Conservation (phyloP, 2,329 filamentous ascomycete species). For the Fusarium aywerte region DNA sequence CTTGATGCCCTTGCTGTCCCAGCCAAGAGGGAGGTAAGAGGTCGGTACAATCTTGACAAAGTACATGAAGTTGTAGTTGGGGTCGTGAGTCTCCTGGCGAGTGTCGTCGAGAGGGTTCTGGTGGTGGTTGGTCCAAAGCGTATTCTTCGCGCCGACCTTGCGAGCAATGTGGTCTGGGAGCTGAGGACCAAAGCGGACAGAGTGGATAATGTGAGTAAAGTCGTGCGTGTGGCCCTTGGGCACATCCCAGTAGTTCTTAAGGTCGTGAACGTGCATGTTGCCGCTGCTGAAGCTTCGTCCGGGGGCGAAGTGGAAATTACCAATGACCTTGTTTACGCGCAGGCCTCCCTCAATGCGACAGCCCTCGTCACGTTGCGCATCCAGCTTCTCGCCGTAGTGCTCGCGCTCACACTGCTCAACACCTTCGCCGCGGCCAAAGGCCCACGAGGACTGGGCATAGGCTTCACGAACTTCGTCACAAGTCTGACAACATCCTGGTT, state of each 20-base stretch:
- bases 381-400: conserved; percentile 89
- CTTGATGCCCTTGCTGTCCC: conserved; percentile 69
- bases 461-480: conserved; percentile 97
- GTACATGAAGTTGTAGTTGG: conserved; percentile 97
- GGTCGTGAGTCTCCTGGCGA: conserved; percentile 79
- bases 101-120: conserved; percentile 89
- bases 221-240: conserved; percentile 78
- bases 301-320: conserved; percentile 98
- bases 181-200: conserved; percentile 91
- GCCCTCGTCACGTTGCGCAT: conserved; percentile 88
- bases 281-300: conserved; percentile 96
- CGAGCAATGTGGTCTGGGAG: conserved; percentile 76
- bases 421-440: conserved; percentile 89
- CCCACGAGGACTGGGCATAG: conserved; percentile 90
- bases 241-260: conserved; percentile 91
- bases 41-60: conserved; percentile 99
- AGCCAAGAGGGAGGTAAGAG: conserved; percentile 91
- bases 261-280: conserved; percentile 96
- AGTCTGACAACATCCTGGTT: conserved; percentile 94
- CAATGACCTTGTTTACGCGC: conserved; percentile 97
- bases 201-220: conserved; percentile 89
- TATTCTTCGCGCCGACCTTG: conserved; percentile 64
- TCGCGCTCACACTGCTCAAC: conserved; percentile 97
- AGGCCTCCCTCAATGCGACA: conserved; percentile 93
- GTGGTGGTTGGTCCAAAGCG: conserved; percentile 87